Conservation (phyloP, 1,284 basidiomycete genomes). For the Heterobasidion irregulare region DNA sequence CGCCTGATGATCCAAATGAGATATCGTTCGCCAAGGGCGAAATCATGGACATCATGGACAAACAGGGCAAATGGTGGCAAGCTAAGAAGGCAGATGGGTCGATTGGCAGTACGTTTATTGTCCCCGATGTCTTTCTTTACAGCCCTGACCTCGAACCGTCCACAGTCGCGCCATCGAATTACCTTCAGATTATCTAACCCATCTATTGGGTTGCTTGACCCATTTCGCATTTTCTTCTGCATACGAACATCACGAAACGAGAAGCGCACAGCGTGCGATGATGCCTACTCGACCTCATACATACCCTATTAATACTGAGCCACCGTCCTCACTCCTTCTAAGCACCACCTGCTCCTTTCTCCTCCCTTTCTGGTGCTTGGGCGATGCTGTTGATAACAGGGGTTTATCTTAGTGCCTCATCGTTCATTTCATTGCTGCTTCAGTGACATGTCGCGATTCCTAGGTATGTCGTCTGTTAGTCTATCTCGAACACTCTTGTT, state of each 20-base stretch:
- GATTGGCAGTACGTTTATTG: slow-evolving; percentile 55
- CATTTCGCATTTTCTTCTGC: neutral
- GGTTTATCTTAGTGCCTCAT: neutral
- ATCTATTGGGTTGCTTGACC: neutral
- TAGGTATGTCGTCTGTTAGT: neutral
- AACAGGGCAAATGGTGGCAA: slow-evolving; percentile 95
- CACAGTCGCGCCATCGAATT: slow-evolving; percentile 75
- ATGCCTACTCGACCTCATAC: neutral
- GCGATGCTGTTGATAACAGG: neutral
- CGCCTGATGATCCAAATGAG: slow-evolving; percentile 92
- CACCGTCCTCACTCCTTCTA: neutral
- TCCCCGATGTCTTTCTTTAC: slow-evolving; percentile 1
- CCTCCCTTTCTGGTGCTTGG: neutral
- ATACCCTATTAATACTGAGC: neutral
- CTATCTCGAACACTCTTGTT: neutral
- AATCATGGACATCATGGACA: slow-evolving; percentile 90
- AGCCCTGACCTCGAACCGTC: slow-evolving; percentile 11
- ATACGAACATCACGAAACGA: neutral
- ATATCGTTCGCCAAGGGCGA: slow-evolving; percentile 94
- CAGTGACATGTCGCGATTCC: neutral
- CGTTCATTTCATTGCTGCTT: neutral
- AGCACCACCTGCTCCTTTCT: neutral
- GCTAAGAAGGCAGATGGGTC: slow-evolving; percentile 80
- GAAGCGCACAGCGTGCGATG: neutral
- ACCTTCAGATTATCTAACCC: slow-evolving; percentile 60